Percentiles rank a stretch among this genome's conserved stretches.
Evolutionary conservation across 805 yeast species (phyloP).

Genomic region (Spathaspora gorwiae): DNA sequence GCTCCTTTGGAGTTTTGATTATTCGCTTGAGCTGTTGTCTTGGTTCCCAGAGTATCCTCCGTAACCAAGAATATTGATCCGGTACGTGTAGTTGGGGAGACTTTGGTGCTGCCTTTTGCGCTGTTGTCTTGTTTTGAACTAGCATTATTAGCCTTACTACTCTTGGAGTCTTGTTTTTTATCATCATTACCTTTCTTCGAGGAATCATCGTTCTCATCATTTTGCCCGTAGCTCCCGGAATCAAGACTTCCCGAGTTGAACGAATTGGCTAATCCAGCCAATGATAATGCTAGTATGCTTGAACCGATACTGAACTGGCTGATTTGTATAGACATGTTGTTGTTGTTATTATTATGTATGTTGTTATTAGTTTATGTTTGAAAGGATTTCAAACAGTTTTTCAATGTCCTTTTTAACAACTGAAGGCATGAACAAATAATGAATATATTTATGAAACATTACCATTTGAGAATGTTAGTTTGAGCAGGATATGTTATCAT

Average conservation of each 20-base stretch:
- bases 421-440: no score
- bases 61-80: neutral
- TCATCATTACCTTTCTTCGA: constrained; percentile 2
- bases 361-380: no score
- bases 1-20: neutral
- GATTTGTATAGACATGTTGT: constrained; percentile 4
- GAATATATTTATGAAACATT: no score
- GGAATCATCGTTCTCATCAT: constrained; percentile 1
- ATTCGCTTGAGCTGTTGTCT: constrained; percentile 5
- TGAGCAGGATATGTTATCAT: no score
- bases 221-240: neutral
- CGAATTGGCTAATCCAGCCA: neutral
- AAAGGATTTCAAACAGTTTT: no score
- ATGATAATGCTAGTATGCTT: constrained; percentile 1
- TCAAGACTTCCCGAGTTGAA: constrained; percentile 12
- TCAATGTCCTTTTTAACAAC: no score
- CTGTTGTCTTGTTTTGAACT: neutral
- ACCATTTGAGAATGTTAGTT: no score
- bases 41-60: neutral
- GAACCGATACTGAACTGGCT: neutral
- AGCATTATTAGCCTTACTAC: neutral
- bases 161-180: neutral
- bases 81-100: no score
- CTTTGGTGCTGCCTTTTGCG: neutral
- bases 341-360: neutral